Conservation (phyloP, 169 alveolate genomes). For the Ichthyophthirius multifiliis region DNA sequence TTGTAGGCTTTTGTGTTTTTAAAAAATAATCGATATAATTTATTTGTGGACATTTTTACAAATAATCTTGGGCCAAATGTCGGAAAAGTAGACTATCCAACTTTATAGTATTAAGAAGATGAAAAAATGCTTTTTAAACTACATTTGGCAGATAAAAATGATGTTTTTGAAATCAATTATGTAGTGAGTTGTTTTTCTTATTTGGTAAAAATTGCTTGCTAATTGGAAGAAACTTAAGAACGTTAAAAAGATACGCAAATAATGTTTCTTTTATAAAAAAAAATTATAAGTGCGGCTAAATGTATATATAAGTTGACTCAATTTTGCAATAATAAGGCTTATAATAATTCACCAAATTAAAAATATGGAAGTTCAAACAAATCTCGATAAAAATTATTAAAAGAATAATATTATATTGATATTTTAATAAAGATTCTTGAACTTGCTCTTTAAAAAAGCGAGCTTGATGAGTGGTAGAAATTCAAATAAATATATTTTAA, state of each 20-base stretch:
- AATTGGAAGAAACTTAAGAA: not conserved
- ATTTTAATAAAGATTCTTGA: not conserved
- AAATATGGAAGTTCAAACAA: not conserved
- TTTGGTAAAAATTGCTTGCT: not conserved
- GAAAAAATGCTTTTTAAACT: conserved; percentile 1
- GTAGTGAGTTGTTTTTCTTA: not conserved
- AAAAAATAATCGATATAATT: not conserved
- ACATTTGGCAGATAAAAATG: not conserved
- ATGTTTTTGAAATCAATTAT: conserved; percentile 14
- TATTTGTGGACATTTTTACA: not conserved
- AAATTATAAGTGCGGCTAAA: not conserved
- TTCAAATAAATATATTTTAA: no score
- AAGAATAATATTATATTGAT: conserved; percentile 6
- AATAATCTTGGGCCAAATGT: not conserved
- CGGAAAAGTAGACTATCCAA: not conserved
- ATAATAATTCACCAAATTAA: not conserved
- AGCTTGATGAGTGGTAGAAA: not conserved
- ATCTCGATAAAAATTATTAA: not conserved
- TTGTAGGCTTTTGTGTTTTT: not conserved
- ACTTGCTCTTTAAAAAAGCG: not conserved
- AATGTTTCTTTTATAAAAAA: not conserved
- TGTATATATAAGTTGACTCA: not conserved
- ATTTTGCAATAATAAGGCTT: not conserved
- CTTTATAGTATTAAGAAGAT: not conserved
- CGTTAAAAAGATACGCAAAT: not conserved